Percentiles rank a stretch among this genome's conserved stretches.
phyloP scores from a whole-genome alignment of 441 rosid species.

The Gossypium lobatum region DNA sequence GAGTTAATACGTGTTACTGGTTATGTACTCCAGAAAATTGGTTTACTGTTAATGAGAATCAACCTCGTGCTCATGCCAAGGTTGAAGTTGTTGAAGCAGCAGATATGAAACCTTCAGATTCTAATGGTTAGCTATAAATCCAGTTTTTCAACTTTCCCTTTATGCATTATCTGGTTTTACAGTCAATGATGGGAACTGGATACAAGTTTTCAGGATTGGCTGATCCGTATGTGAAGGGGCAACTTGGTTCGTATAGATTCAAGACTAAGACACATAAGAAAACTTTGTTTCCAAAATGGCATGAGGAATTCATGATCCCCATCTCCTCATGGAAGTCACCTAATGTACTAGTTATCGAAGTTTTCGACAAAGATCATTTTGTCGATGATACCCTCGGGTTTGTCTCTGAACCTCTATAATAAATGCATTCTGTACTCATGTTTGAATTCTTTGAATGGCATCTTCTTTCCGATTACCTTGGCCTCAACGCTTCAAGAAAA shows the following conservation, averaged over 20 bases:
- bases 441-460: background rate
- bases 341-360: conserved; percentile 58
- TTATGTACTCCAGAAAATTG: conserved; percentile 52
- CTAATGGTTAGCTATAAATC: conserved; percentile 50
- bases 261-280: conserved; percentile 58
- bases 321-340: conserved; percentile 66
- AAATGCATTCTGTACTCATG: background rate
- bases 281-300: conserved; percentile 85
- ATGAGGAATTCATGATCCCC: conserved; percentile 79
- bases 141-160: background rate
- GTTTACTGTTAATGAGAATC: conserved; percentile 80
- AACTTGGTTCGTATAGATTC: conserved; percentile 71
- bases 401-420: conserved; percentile 23
- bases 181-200: conserved; percentile 5
- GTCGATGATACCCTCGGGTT: conserved; percentile 87
- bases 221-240: conserved; percentile 94
- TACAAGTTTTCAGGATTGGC: conserved; percentile 59
- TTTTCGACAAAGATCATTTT: conserved; percentile 71
- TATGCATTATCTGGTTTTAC: background rate
- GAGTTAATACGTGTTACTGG: background rate
- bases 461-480: background rate
- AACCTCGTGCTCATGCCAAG: conserved; percentile 58
- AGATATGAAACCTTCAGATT: conserved; percentile 76
- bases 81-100: conserved; percentile 85
- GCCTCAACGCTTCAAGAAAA: background rate